Conservation (phyloP, 2,329 filamentous ascomycete species). For the Aaosphaeria arxii region DNA sequence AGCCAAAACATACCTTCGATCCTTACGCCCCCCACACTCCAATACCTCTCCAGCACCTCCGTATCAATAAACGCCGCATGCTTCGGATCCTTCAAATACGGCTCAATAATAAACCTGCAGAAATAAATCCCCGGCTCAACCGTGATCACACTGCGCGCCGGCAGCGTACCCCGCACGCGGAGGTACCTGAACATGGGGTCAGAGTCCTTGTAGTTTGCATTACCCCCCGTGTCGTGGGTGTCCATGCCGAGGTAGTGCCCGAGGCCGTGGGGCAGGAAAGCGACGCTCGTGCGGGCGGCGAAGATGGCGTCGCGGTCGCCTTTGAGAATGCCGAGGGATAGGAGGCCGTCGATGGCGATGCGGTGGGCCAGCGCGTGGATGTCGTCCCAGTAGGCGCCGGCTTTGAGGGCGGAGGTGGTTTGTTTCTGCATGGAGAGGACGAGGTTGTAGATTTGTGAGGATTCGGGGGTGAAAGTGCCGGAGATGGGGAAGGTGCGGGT, state of each 20-base stretch:
- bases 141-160: slow-evolving; percentile 80
- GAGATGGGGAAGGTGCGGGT: slow-evolving; percentile 84
- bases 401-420: slow-evolving; percentile 69
- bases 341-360: slow-evolving; percentile 76
- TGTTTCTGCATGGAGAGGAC: slow-evolving; percentile 85
- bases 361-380: slow-evolving; percentile 77
- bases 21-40: slow-evolving; percentile 79
- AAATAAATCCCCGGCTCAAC: slow-evolving; percentile 92
- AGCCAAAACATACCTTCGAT: slow-evolving; percentile 59
- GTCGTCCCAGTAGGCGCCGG: slow-evolving; percentile 75
- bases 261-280: slow-evolving; percentile 52
- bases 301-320: slow-evolving; percentile 51
- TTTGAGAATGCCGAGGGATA: slow-evolving; percentile 68
- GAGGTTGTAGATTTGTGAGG: slow-evolving; percentile 66
- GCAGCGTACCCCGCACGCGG: slow-evolving; percentile 71
- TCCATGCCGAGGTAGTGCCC: slow-evolving; percentile 54
- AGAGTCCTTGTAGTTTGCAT: slow-evolving; percentile 58
- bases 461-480: slow-evolving; percentile 48
- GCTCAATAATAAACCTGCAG: slow-evolving; percentile 68
- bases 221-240: slow-evolving; percentile 50
- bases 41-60: slow-evolving; percentile 65
- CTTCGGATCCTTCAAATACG: slow-evolving; percentile 60
- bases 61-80: slow-evolving; percentile 65
- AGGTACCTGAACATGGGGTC: slow-evolving; percentile 87
- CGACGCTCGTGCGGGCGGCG: slow-evolving; percentile 43